Percentiles rank a stretch among this genome's conserved stretches.
Evolutionary conservation across 305 asterid species (phyloP).

Genomic region (Caryopteris hybrid): DNA sequence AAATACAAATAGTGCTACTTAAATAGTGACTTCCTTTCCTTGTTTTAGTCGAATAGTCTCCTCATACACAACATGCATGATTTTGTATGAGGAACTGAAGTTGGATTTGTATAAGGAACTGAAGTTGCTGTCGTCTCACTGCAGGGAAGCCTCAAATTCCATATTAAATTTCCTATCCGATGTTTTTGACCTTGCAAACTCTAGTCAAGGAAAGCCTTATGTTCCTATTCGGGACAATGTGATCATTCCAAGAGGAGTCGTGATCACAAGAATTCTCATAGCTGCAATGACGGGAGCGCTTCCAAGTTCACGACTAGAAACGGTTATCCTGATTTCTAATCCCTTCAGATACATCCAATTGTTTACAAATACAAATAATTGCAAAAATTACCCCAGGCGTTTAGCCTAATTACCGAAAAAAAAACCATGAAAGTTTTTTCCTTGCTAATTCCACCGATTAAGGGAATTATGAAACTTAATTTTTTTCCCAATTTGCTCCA

Average conservation of each 20-base stretch:
- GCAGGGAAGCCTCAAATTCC: constrained; percentile 98
- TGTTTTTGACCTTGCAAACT: constrained; percentile 73
- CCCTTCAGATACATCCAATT: background rate
- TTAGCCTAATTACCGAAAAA: too few species aligned
- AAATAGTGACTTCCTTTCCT: background rate
- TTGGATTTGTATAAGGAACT: background rate
- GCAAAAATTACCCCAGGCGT: background rate
- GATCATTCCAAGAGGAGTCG: constrained; percentile 75
- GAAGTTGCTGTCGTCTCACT: constrained; percentile 19
- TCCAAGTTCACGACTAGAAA: constrained; percentile 87
- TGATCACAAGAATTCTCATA: constrained; percentile 70
- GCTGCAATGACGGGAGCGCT: constrained; percentile 96
- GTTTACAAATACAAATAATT: background rate
- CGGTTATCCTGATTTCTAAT: constrained; percentile 39
- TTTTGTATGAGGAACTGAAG: too few species aligned
- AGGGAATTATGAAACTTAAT: constrained; percentile 1
- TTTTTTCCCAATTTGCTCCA: constrained; percentile 23
- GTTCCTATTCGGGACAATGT: constrained; percentile 72
- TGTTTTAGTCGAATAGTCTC: background rate
- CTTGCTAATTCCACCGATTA: background rate
- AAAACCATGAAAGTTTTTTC: background rate
- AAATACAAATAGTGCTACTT: background rate
- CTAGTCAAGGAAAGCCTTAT: constrained; percentile 61
- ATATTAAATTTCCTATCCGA: constrained; percentile 81
- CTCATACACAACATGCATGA: background rate